Percentiles rank a stretch among this genome's conserved stretches.
Conservation (phyloP, 176 grass and related monocot genomes). For the Miscanthus lutarioriparius region DNA sequence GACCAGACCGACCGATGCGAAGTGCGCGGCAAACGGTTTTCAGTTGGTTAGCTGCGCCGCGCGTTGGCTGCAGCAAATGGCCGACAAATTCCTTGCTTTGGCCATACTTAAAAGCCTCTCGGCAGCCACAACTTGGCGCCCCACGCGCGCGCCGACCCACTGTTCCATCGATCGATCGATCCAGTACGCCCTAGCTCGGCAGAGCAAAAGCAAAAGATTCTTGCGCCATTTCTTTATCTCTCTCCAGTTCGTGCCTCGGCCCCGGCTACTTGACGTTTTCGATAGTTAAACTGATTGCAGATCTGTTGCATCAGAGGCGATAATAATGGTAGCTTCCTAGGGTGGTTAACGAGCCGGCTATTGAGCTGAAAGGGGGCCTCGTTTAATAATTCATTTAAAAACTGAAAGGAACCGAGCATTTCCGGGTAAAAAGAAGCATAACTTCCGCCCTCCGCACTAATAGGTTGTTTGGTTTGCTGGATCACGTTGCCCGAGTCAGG, state of each 20-base stretch:
- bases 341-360: neutral
- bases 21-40: neutral
- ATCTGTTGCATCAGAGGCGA: neutral
- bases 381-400: neutral
- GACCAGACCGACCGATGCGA: neutral
- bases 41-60: neutral
- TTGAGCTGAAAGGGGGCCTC: neutral
- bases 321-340: neutral
- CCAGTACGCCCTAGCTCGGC: too few species aligned
- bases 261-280: neutral
- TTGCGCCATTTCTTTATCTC: neutral
- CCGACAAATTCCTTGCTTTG: slow-evolving; percentile 22
- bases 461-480: too few species aligned
- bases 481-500: too few species aligned
- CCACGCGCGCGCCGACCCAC: neutral
- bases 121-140: slow-evolving; percentile 2
- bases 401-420: neutral
- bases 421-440: neutral
- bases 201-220: neutral
- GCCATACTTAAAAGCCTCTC: neutral
- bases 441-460: too few species aligned
- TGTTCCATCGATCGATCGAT: neutral
- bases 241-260: neutral
- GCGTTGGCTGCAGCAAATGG: neutral
- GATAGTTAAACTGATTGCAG: neutral